Percentiles rank a stretch among this genome's conserved stretches.
Conservation (phyloP, 495 filamentous ascomycete species). For the Lepraria neglecta region DNA sequence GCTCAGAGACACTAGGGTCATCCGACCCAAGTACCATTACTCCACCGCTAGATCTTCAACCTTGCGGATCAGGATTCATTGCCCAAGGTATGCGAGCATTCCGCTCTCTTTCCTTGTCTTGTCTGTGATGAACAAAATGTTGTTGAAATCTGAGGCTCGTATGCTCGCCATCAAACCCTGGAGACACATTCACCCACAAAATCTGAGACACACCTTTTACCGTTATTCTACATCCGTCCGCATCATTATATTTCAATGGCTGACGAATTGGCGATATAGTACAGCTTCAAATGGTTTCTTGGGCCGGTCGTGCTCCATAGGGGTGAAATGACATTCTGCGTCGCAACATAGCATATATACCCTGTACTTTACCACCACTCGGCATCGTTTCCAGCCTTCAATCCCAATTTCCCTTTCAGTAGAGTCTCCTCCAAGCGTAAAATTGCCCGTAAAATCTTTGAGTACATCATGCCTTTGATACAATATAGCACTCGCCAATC, state of each 20-base stretch:
- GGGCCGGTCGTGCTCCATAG: background rate
- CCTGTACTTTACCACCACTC: conserved; percentile 1
- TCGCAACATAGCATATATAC: background rate
- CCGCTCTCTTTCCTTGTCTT: background rate
- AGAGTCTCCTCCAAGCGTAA: background rate
- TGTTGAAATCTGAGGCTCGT: conserved; percentile 23
- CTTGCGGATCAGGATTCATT: background rate
- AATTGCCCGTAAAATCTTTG: background rate
- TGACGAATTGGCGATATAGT: background rate
- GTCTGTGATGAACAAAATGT: conserved; percentile 20
- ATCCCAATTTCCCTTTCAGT: background rate
- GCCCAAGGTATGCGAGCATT: background rate
- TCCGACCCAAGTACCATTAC: background rate
- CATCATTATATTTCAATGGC: background rate
- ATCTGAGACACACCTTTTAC: conserved; percentile 7
- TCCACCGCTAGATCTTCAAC: background rate
- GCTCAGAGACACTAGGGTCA: background rate
- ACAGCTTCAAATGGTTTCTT: background rate
- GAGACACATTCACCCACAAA: conserved; percentile 20
- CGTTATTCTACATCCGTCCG: too few relatives aligned
- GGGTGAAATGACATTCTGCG: background rate
- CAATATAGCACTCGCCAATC: background rate
- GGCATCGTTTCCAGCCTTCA: background rate
- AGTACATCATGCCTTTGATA: background rate
- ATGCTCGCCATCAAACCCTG: conserved; percentile 13